Conservation (phyloP, 2,329 filamentous ascomycete species). For the Ascochyta lentis region DNA sequence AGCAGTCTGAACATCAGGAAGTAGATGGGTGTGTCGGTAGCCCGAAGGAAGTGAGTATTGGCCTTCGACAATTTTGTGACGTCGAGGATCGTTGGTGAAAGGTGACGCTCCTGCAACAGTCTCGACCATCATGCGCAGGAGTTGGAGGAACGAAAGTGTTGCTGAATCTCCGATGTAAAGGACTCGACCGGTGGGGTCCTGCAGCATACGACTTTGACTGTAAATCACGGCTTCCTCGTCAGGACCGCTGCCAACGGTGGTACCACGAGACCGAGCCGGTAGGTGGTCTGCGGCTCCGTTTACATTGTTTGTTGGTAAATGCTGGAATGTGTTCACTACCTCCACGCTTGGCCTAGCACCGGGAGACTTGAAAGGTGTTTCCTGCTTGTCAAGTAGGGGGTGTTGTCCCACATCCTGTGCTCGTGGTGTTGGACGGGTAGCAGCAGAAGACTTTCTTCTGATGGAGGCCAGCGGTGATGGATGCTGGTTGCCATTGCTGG, state of each 20-base stretch:
- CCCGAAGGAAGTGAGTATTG: constrained; percentile 57
- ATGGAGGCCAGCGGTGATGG: constrained; percentile 28
- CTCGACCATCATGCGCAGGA: constrained; percentile 67
- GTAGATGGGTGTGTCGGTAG: constrained; percentile 57
- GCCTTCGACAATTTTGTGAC: constrained; percentile 64
- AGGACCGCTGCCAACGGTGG: constrained; percentile 50
- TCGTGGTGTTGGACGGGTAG: constrained; percentile 14
- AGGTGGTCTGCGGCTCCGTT: constrained; percentile 22
- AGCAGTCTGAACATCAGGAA: constrained; percentile 64
- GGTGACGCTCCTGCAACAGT: constrained; percentile 60
- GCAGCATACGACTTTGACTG: constrained; percentile 64
- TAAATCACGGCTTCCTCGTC: constrained; percentile 65
- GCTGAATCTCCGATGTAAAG: constrained; percentile 70
- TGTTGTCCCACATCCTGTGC: constrained; percentile 11
- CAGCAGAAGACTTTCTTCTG: constrained; percentile 25
- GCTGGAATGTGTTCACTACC: constrained; percentile 32
- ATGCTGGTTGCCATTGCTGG: constrained; percentile 28
- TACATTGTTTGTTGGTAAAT: constrained; percentile 28
- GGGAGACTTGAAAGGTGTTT: constrained; percentile 27
- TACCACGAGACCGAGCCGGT: constrained; percentile 41
- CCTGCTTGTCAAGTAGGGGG: constrained; percentile 26
- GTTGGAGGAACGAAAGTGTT: constrained; percentile 65
- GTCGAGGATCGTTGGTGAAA: constrained; percentile 64
- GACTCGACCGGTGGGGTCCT: constrained; percentile 64
- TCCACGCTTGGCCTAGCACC: constrained; percentile 34